These are phyloP conservation scores for Pseudotsuga menziesii DNA, from an alignment of 75 land plant species.

Conservation along the genomic window DNA sequence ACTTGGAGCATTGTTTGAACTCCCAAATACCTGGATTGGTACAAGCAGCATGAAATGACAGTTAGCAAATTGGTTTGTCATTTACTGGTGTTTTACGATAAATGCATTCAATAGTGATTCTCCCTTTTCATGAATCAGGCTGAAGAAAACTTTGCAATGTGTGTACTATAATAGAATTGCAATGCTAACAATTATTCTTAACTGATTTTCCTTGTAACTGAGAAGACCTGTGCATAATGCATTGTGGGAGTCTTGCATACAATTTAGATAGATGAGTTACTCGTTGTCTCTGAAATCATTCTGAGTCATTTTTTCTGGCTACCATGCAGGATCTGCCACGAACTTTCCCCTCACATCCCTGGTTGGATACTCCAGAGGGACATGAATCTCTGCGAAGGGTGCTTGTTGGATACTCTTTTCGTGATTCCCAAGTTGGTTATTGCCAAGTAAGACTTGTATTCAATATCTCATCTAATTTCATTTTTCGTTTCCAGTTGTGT, in stretches of 20 bases:
- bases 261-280: neutral
- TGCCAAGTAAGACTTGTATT: slow-evolving; percentile 65
- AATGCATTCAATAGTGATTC: neutral
- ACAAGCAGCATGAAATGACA: neutral
- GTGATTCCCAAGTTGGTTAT: slow-evolving; percentile 97
- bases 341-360: slow-evolving; percentile 95
- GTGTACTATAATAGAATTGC: neutral
- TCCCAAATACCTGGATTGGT: neutral
- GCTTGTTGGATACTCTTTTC: slow-evolving; percentile 95
- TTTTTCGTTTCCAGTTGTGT: neutral
- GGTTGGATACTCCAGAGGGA: slow-evolving; percentile 89
- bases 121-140: neutral
- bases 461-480: neutral
- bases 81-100: neutral
- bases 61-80: neutral
- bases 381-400: slow-evolving; percentile 81
- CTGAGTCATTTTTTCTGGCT: neutral
- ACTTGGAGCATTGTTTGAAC: neutral
- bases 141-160: too few relatives aligned
- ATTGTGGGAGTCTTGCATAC: neutral
- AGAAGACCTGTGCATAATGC: neutral
- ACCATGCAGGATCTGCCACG: slow-evolving; percentile 78
- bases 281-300: neutral
- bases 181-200: neutral
- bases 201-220: neutral